Percentiles rank a stretch among this genome's conserved stretches.
phyloP scores from a whole-genome alignment of 2,329 filamentous ascomycete genomes.

The Rutstroemia sp. region DNA sequence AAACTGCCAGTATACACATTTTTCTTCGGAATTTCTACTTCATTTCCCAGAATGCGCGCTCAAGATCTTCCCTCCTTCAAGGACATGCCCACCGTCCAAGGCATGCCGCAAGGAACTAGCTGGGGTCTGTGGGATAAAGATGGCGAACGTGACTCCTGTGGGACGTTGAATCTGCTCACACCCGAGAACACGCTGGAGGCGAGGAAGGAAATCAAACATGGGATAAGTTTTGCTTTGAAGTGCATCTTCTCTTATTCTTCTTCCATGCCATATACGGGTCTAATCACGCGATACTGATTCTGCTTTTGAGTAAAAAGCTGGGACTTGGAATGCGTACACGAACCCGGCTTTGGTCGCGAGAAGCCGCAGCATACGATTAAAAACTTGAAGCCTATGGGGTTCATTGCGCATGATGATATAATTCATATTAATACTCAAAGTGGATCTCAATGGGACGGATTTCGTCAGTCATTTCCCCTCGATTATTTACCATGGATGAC shows the following conservation, averaged over 20 bases:
- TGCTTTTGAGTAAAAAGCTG: conserved; percentile 4
- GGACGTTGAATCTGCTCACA: conserved; percentile 39
- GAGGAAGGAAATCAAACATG: conserved; percentile 34
- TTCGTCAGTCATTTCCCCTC: conserved; percentile 22
- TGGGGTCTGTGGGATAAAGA: conserved; percentile 33
- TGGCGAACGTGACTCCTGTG: conserved; percentile 39
- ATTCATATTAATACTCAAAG: conserved; percentile 41
- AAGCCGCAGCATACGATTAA: conserved; percentile 11
- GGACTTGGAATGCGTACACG: conserved; percentile 12
- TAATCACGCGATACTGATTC: not conserved
- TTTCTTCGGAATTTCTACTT: too few species aligned
- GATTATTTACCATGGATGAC: too few species aligned
- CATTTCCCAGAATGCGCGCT: not conserved
- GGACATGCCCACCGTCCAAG: conserved; percentile 33
- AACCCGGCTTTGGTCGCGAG: conserved; percentile 16
- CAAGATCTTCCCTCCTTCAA: conserved; percentile 27
- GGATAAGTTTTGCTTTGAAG: conserved; percentile 30
- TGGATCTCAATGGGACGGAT: conserved; percentile 40
- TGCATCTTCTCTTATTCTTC: not conserved
- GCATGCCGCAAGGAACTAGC: conserved; percentile 35
- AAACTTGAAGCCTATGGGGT: conserved; percentile 22
- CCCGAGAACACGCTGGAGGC: conserved; percentile 34
- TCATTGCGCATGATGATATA: conserved; percentile 46
- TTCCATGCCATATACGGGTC: not conserved
- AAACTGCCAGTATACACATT: too few species aligned